Evolutionary conservation across 257 asterid species (phyloP).

Genomic region (Cinchona pubescens): DNA sequence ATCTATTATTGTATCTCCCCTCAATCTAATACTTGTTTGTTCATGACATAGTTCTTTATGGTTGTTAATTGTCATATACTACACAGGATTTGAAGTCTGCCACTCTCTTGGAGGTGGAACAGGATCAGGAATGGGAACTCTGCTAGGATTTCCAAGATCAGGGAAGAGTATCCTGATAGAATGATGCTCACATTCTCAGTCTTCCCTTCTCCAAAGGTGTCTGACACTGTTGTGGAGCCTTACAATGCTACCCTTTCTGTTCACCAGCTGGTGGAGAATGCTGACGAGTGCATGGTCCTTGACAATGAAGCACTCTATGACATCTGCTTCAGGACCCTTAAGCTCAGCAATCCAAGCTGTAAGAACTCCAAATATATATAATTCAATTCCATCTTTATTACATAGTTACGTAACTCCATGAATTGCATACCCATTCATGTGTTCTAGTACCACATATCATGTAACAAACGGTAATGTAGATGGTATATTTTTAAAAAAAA

Average conservation of each 20-base stretch:
- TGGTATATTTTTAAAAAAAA: no score
- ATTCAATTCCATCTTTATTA: background rate
- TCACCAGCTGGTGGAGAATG: conserved; percentile 32
- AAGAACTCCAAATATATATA: background rate
- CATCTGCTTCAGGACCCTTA: conserved; percentile 33
- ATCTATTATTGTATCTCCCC: background rate
- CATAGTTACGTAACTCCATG: no score
- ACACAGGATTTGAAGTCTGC: conserved; percentile 30
- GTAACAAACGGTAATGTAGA: no score
- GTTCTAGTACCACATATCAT: no score
- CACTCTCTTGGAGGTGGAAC: conserved; percentile 37
- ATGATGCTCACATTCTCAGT: conserved; percentile 37
- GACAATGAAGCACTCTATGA: conserved; percentile 33
- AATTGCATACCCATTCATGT: no score
- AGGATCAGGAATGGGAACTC: conserved; percentile 32
- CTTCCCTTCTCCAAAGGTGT: conserved; percentile 33
- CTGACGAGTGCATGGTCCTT: conserved; percentile 34
- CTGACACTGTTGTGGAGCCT: conserved; percentile 32
- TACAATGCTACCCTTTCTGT: conserved; percentile 35
- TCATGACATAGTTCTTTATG: background rate
- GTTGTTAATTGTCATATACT: background rate
- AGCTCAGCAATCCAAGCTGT: conserved; percentile 30
- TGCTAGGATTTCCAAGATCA: conserved; percentile 28
- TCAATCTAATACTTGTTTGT: background rate
- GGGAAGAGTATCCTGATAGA: conserved; percentile 32